phyloP scores from a whole-genome alignment of 192 early-diverging fungal genomes.

The Spizellomyces sp. region DNA sequence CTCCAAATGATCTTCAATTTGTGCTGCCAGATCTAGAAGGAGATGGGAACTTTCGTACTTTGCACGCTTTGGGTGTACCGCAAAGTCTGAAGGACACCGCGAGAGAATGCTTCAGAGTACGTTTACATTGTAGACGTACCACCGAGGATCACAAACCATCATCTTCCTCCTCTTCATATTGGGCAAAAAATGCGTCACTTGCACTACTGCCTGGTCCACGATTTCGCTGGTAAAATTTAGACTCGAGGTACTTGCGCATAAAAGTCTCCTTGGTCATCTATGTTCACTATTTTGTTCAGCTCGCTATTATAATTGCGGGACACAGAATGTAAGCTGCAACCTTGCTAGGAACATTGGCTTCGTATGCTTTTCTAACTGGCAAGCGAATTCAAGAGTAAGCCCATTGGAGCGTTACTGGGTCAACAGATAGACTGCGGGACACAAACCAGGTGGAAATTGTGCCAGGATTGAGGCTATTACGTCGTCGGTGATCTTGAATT shows the following conservation, averaged over 20 bases:
- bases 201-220: conserved; percentile 44
- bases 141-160: conserved; percentile 33
- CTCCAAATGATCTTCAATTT: conserved; percentile 79
- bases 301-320: too few species aligned
- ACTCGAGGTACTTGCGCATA: conserved; percentile 84
- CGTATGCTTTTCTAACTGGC: conserved; percentile 71
- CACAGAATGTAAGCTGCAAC: too few species aligned
- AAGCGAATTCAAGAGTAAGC: too few species aligned
- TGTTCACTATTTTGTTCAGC: neutral
- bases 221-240: conserved; percentile 84
- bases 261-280: conserved; percentile 75
- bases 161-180: conserved; percentile 78
- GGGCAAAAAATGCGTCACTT: conserved; percentile 78
- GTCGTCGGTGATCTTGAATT: conserved; percentile 86
- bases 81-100: neutral
- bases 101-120: neutral
- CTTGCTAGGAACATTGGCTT: conserved; percentile 69
- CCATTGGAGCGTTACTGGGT: too few species aligned
- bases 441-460: conserved; percentile 72
- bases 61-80: conserved; percentile 44
- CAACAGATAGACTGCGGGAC: too few species aligned
- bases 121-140: neutral
- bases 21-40: conserved; percentile 79
- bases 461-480: conserved; percentile 86
- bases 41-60: conserved; percentile 60